phyloP scores from a whole-genome alignment of 768 basidiomycete species.

The Podaxis sp. region DNA sequence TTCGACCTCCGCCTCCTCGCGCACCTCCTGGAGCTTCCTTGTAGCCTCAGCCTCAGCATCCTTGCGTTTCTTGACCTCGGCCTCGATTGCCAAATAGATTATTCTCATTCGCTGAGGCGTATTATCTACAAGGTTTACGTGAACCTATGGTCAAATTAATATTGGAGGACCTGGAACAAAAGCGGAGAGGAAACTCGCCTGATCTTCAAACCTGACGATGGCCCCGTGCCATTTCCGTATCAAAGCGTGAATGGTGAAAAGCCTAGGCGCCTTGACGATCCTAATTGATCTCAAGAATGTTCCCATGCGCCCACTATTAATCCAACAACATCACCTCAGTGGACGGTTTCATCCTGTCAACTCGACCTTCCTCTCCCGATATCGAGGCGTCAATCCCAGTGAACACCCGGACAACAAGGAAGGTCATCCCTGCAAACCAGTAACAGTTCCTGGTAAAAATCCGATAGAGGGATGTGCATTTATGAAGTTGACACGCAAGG shows the following conservation, averaged over 20 bases:
- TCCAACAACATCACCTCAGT: not conserved
- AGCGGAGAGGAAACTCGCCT: not conserved
- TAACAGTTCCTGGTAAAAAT: not conserved
- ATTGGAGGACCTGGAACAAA: not conserved
- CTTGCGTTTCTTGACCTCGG: not conserved
- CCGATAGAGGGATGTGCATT: not conserved
- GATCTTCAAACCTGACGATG: not conserved
- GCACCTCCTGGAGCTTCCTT: not conserved
- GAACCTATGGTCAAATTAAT: not conserved
- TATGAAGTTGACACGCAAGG: not conserved
- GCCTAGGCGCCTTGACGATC: not conserved
- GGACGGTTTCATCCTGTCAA: not conserved
- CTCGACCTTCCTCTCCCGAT: not conserved
- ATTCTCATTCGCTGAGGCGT: not conserved
- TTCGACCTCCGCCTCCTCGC: not conserved
- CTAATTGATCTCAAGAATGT: not conserved
- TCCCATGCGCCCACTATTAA: not conserved
- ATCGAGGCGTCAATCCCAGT: not conserved
- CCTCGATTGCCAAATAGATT: not conserved
- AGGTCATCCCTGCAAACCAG: constrained; percentile 2
- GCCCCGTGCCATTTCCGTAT: not conserved
- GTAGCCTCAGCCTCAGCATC: not conserved
- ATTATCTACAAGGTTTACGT: not conserved
- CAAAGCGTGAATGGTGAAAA: not conserved
- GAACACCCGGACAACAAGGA: not conserved